Conservation (phyloP, 139 green algal species). For the Ulvella scutata region DNA sequence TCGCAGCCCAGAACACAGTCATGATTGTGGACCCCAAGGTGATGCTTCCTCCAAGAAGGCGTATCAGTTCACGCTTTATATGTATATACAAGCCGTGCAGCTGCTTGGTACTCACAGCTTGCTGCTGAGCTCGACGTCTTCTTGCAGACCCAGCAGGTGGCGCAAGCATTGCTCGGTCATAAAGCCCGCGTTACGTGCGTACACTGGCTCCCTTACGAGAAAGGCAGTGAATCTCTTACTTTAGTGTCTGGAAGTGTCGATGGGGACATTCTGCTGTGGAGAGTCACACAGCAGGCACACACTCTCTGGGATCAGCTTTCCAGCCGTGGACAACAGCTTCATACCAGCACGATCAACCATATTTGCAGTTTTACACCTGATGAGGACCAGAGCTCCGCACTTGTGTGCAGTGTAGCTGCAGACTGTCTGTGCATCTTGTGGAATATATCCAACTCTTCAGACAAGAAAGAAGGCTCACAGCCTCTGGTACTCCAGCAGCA, state of each 20-base stretch:
- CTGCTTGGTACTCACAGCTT: too few relatives aligned
- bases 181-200: neutral
- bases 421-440: neutral
- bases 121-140: too few relatives aligned
- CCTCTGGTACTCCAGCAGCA: neutral
- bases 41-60: too few relatives aligned
- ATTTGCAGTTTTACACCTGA: neutral
- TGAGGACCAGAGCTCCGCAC: neutral
- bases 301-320: too few relatives aligned
- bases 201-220: neutral
- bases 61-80: too few relatives aligned
- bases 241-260: neutral
- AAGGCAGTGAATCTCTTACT: neutral
- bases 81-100: too few relatives aligned
- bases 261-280: neutral
- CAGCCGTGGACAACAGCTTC: neutral
- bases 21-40: too few relatives aligned
- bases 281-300: too few relatives aligned
- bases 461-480: neutral
- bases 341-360: neutral
- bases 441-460: too few relatives aligned
- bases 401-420: neutral
- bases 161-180: neutral
- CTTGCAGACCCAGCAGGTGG: neutral
- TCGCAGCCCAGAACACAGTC: too few relatives aligned